Percentiles rank a stretch among this genome's conserved stretches.
These are phyloP conservation scores for Fusarium sp. DNA, from an alignment of 2,329 filamentous ascomycete genomes.

Conservation along the genomic window DNA sequence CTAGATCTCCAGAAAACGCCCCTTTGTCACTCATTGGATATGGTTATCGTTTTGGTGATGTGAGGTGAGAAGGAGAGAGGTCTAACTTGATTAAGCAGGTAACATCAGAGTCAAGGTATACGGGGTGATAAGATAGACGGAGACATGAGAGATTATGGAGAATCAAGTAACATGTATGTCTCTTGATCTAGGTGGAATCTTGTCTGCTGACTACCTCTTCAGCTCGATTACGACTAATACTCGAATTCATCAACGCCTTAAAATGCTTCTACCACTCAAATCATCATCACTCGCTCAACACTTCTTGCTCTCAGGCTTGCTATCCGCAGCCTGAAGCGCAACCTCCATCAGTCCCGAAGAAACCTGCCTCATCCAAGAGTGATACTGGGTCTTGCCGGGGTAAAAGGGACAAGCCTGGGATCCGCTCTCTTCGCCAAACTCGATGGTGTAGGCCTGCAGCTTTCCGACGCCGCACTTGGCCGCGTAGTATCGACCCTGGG, in stretches of 20 bases:
- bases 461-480: conserved; percentile 47
- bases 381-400: conserved; percentile 55
- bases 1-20: conserved; percentile 42
- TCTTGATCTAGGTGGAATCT: neutral
- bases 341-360: conserved; percentile 61
- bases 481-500: conserved; percentile 56
- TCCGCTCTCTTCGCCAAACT: conserved; percentile 54
- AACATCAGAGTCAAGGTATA: neutral
- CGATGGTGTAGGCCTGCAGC: conserved; percentile 56
- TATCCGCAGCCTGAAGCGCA: conserved; percentile 45
- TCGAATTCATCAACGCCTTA: neutral
- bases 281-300: conserved; percentile 18
- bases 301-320: conserved; percentile 22
- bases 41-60: neutral
- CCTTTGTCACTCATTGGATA: conserved; percentile 37
- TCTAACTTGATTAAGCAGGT: neutral
- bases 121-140: neutral
- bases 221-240: neutral
- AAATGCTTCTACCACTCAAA: neutral
- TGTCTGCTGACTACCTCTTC: neutral
- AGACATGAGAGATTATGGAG: neutral
- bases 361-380: conserved; percentile 56
- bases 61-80: neutral
- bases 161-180: neutral
- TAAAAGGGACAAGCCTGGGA: conserved; percentile 55